Conservation (phyloP, 768 basidiomycete species). For the Boletus insuetus region DNA sequence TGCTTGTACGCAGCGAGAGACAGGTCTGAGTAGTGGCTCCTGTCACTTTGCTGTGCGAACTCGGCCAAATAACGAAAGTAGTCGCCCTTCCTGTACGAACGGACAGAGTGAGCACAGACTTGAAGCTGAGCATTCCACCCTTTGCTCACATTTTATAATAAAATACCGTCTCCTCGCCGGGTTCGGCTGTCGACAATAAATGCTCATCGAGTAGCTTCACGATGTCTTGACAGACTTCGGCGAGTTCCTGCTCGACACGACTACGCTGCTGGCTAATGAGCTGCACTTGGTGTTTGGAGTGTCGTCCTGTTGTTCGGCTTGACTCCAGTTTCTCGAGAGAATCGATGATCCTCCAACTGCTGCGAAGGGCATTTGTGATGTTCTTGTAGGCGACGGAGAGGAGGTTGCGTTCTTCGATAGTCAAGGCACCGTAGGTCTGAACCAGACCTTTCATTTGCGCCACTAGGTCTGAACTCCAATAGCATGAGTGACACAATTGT, state of each 20-base stretch:
- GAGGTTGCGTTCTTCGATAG: conserved; percentile 84
- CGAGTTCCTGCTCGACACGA: conserved; percentile 75
- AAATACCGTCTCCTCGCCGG: conserved; percentile 84
- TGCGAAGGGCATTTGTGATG: conserved; percentile 76
- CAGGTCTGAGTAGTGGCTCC: conserved; percentile 65
- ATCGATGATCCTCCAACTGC: conserved; percentile 82
- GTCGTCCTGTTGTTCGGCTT: conserved; percentile 30
- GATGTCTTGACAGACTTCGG: conserved; percentile 76
- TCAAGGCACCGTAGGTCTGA: conserved; percentile 64
- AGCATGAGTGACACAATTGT: conserved; percentile 15
- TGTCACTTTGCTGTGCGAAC: conserved; percentile 69
- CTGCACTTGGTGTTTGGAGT: conserved; percentile 44
- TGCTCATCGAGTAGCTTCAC: conserved; percentile 62
- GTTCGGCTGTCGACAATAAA: conserved; percentile 59
- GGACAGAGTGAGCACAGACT: conserved; percentile 8
- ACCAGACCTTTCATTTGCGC: conserved; percentile 75
- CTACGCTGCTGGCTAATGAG: conserved; percentile 73
- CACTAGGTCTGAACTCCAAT: conserved; percentile 58
- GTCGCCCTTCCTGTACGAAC: conserved; percentile 67
- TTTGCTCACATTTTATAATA: conserved; percentile 81
- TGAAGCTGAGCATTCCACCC: neutral
- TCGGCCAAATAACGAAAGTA: conserved; percentile 91
- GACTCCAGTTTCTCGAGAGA: conserved; percentile 64
- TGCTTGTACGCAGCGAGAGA: conserved; percentile 84
- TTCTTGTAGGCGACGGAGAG: conserved; percentile 92